These are phyloP conservation scores for Somion occarium DNA, from an alignment of 1,284 basidiomycete species.

Conservation along the genomic window DNA sequence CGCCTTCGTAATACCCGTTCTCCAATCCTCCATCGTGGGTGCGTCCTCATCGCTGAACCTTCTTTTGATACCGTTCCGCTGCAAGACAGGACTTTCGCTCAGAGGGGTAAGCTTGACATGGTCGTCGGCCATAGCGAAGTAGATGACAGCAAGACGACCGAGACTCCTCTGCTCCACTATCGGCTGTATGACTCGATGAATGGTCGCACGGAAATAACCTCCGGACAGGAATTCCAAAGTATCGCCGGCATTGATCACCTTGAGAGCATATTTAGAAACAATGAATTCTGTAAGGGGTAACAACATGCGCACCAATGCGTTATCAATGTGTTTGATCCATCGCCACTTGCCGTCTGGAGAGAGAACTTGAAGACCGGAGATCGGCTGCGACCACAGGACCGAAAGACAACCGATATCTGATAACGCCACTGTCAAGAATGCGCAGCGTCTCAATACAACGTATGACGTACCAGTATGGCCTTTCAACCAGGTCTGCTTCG, in stretches of 20 bases:
- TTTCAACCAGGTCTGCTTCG: conserved; percentile 55
- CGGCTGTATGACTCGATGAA: conserved; percentile 42
- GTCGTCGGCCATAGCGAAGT: conserved; percentile 34
- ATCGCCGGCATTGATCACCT: conserved; percentile 41
- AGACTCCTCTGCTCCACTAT: conserved; percentile 41
- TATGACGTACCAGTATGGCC: conserved; percentile 49
- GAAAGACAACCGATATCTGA: conserved; percentile 58
- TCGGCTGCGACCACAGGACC: conserved; percentile 58
- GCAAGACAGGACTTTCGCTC: conserved; percentile 26
- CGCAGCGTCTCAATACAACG: background rate
- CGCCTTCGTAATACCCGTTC: conserved; percentile 30
- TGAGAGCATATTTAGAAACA: background rate
- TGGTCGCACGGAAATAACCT: conserved; percentile 37
- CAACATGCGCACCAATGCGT: conserved; percentile 42
- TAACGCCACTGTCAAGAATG: background rate
- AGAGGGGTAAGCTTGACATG: conserved; percentile 25
- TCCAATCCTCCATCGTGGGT: conserved; percentile 36
- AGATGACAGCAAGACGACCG: conserved; percentile 38
- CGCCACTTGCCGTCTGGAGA: conserved; percentile 47
- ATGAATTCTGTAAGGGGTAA: background rate
- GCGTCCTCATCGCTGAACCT: conserved; percentile 24
- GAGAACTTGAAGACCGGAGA: conserved; percentile 53
- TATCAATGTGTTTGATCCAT: conserved; percentile 56
- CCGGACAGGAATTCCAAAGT: conserved; percentile 39
- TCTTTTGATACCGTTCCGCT: conserved; percentile 27